Conservation (phyloP, 805 yeast genomes). For the Hanseniaspora valbyensis region DNA sequence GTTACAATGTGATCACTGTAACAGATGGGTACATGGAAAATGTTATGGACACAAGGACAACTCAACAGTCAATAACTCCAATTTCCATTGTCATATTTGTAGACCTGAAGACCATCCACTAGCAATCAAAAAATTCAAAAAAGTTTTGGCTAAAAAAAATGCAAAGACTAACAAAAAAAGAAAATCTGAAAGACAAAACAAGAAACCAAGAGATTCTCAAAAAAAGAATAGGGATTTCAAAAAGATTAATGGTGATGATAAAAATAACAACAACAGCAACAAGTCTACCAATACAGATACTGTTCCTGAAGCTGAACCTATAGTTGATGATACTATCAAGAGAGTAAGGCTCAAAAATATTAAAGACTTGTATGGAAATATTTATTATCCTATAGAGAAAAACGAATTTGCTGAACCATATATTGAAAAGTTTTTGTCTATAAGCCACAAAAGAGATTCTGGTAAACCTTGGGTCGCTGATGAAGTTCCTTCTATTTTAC, state of each 20-base stretch:
- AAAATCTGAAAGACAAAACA: not conserved
- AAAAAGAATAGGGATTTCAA: conserved; percentile 5
- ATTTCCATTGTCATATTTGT: conserved; percentile 11
- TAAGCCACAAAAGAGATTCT: conserved; percentile 33
- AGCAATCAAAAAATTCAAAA: conserved; percentile 6
- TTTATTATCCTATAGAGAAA: conserved; percentile 28
- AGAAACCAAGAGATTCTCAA: not conserved
- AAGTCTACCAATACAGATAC: not conserved
- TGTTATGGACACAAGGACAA: conserved; percentile 69
- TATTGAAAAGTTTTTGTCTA: conserved; percentile 37
- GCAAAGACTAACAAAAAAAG: conserved; percentile 13
- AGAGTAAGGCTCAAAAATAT: conserved; percentile 31
- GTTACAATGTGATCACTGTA: conserved; percentile 86
- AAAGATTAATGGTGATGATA: conserved; percentile 15
- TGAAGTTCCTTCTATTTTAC: conserved; percentile 20
- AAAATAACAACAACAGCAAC: conserved; percentile 19
- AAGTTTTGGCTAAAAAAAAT: conserved; percentile 7
- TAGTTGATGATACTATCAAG: conserved; percentile 15
- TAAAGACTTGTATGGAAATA: conserved; percentile 29
- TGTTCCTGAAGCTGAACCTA: not conserved
- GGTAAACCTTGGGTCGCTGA: conserved; percentile 31
- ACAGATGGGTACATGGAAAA: conserved; percentile 90
- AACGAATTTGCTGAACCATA: conserved; percentile 37
- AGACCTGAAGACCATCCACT: conserved; percentile 9
- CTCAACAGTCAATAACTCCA: conserved; percentile 39